Evolutionary conservation across 768 basidiomycete species (phyloP).

Genomic region (Dentipellis fragilis): DNA sequence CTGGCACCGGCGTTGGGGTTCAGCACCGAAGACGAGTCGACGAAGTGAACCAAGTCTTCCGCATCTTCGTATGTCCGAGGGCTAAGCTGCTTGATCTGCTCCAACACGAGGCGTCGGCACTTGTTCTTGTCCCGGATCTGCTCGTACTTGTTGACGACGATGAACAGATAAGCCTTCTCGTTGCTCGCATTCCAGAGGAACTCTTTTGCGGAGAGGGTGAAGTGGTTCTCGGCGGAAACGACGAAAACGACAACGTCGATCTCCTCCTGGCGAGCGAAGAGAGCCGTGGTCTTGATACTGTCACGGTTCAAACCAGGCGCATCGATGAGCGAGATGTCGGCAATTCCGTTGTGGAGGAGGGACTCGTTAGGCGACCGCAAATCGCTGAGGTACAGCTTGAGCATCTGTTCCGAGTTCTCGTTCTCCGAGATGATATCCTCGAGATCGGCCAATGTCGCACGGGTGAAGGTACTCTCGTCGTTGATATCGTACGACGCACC

Average conservation of each 20-base stretch:
- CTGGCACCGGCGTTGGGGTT: conserved; percentile 44
- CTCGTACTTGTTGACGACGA: conserved; percentile 97
- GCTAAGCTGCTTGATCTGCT: conserved; percentile 88
- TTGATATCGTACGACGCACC: conserved; percentile 54
- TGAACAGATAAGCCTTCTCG: conserved; percentile 96
- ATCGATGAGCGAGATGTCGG: conserved; percentile 97
- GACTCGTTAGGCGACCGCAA: conserved; percentile 70
- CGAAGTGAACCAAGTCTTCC: conserved; percentile 93
- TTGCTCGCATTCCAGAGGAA: conserved; percentile 89
- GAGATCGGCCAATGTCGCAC: conserved; percentile 55
- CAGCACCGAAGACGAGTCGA: conserved; percentile 60
- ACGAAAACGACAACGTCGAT: conserved; percentile 99
- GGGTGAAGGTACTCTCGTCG: conserved; percentile 71
- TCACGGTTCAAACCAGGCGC: conserved; percentile 97
- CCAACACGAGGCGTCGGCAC: conserved; percentile 78
- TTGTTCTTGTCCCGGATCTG: conserved; percentile 93
- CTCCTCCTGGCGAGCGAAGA: conserved; percentile 93
- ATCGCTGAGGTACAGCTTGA: conserved; percentile 88
- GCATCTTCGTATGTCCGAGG: conserved; percentile 90
- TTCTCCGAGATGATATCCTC: conserved; percentile 73
- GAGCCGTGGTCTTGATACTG: conserved; percentile 85
- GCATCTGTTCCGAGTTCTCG: conserved; percentile 56
- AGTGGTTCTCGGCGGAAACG: conserved; percentile 96
- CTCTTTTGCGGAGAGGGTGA: conserved; percentile 90
- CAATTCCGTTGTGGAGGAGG: conserved; percentile 88